Conservation (phyloP, 805 yeast species). For the Lachancea fermentati region DNA sequence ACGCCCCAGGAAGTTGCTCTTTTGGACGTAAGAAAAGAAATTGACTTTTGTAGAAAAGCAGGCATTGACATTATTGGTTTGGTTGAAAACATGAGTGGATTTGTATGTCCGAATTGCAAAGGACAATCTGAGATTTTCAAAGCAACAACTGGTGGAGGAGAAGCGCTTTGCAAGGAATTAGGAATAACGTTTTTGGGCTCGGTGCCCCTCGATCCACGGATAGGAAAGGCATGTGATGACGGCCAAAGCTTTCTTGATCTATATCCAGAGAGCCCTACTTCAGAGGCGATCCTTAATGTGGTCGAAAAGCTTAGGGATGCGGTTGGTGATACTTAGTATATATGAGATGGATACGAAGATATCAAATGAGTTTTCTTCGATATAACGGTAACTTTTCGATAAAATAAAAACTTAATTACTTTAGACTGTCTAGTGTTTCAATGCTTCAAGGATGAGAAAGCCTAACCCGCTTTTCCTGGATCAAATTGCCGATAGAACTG, state of each 20-base stretch:
- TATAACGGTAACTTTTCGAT: neutral
- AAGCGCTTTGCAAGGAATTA: conserved; percentile 72
- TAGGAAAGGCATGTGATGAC: conserved; percentile 79
- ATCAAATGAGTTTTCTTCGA: neutral
- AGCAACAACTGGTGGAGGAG: conserved; percentile 97
- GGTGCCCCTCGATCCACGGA: conserved; percentile 93
- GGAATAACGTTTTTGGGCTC: conserved; percentile 77
- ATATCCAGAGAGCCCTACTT: conserved; percentile 90
- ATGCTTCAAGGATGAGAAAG: neutral
- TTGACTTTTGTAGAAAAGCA: conserved; percentile 91
- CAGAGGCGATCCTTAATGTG: conserved; percentile 77
- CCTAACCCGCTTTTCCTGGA: too few relatives aligned
- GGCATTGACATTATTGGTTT: conserved; percentile 79
- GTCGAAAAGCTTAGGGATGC: conserved; percentile 65
- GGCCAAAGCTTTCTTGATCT: conserved; percentile 81
- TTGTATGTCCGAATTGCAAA: conserved; percentile 92
- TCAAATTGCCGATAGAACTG: conserved; percentile 6
- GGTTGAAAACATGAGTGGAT: conserved; percentile 97
- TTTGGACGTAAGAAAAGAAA: conserved; percentile 91
- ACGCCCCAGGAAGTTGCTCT: conserved; percentile 98
- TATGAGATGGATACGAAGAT: neutral
- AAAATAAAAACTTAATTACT: too few relatives aligned
- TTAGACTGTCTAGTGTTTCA: neutral
- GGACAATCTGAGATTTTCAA: conserved; percentile 86
- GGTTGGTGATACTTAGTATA: conserved; percentile 32